phyloP scores from a whole-genome alignment of 148 eudicot genomes.

The Silene conica region DNA sequence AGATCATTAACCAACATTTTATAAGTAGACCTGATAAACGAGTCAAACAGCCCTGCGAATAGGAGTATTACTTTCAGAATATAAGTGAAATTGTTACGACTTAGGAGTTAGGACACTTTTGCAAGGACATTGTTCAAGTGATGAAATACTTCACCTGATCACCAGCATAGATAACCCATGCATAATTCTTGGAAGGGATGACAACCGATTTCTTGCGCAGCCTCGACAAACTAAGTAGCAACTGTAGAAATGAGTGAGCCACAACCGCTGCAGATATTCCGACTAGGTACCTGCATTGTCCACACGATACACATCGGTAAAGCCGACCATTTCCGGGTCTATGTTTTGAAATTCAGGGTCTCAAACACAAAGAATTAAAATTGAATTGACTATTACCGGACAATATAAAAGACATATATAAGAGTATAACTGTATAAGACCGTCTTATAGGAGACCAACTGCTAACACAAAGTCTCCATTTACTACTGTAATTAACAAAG shows the following conservation, averaged over 20 bases:
- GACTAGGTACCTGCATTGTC: conserved; percentile 60
- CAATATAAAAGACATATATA: too few species aligned
- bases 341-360: background rate
- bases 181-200: conserved; percentile 58
- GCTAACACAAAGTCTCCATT: too few species aligned
- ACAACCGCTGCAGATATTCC: conserved; percentile 70
- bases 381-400: too few species aligned
- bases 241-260: conserved; percentile 68
- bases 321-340: background rate
- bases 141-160: conserved; percentile 61
- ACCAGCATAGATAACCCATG: conserved; percentile 77
- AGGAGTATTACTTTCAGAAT: too few species aligned
- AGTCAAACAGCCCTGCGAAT: background rate
- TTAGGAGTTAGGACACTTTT: too few species aligned
- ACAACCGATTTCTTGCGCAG: conserved; percentile 41
- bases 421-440: too few species aligned
- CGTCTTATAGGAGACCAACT: background rate
- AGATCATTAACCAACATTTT: too few species aligned
- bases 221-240: conserved; percentile 45
- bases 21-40: background rate
- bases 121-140: too few species aligned
- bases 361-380: too few species aligned
- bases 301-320: background rate
- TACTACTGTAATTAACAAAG: too few species aligned
- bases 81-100: too few species aligned